Base-by-base conservation (phyloP, 2,329 filamentous ascomycete genomes). In the Aspergillus floridensis region DNA sequence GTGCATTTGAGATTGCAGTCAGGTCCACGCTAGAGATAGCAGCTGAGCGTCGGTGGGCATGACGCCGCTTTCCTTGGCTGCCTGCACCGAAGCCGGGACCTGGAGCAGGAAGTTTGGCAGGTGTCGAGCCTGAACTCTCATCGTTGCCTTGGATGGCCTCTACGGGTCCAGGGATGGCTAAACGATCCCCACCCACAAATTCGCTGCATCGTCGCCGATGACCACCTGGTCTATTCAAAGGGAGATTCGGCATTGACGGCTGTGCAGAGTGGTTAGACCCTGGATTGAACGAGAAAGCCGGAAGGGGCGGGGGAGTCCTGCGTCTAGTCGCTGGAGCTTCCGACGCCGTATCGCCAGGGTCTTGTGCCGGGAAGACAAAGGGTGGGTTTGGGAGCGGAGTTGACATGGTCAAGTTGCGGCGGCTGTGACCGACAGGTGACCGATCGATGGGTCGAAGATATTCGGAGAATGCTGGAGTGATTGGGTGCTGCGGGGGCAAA, bases 11-110 rank as follows among this genome's bases (percentile, higher is more conserved):
- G 52, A 82, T 81, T 48, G 83, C 79, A 26, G 81, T 82, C 22
- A 96, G 77, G 70, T 97, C 93, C 70, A 93, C 90, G 59, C 87
- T 90, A 1, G 92, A 96, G 53, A 97, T 87, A 4, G 91, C 90
- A 61, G 78, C 83, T 26, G 93, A 96, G 61, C 93, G 86, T 60
- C 91, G 86, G 72, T 97, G 93, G 19, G 85, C 86, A 75, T 96
- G 91, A 16, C 89, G 87, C 66, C 90, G 84, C 62, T 87, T 82
- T 56, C 81, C 76, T 47, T 85, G 79, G 31, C 80, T 80, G 8
- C 79, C 80, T 35, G 79, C 72, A 55, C 72, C 68, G 32, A 76
- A 76, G 11, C 59, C 75, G 21, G 76, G 72, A 22, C 75, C 76
- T 29, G 70, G 65, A 26, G 63, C 57, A 26, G 70, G 65, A 26